Conservation (phyloP, 305 asterid genomes). For the Fraxinus greggii region DNA sequence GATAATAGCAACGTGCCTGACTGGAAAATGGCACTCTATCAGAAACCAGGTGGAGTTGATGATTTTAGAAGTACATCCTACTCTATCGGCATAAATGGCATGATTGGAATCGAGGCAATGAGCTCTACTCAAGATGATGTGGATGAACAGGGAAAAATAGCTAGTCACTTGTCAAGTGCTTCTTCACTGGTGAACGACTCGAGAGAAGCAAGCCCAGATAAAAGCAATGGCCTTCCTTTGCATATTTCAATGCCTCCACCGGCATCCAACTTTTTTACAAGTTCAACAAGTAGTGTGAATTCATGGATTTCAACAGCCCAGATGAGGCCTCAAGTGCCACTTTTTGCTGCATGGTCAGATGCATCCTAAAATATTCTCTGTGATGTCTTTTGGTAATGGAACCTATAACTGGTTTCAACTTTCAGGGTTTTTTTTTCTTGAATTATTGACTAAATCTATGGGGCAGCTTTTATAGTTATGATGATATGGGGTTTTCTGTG, state of each 20-base stretch:
- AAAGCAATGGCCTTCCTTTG: slow-evolving; percentile 34
- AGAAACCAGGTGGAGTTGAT: slow-evolving; percentile 29
- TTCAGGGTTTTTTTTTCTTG: slow-evolving; percentile 10
- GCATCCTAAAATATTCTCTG: slow-evolving; percentile 29
- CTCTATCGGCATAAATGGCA: slow-evolving; percentile 23
- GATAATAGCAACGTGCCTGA: slow-evolving; percentile 26
- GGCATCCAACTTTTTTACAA: slow-evolving; percentile 41
- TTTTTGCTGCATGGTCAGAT: slow-evolving; percentile 84
- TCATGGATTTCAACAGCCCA: slow-evolving; percentile 62
- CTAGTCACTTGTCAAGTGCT: slow-evolving; percentile 38
- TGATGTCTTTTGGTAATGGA: slow-evolving; percentile 10
- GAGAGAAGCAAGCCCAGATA: slow-evolving; percentile 44
- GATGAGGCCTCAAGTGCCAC: slow-evolving; percentile 68
- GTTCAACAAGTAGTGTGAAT: slow-evolving; percentile 28
- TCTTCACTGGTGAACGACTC: slow-evolving; percentile 41
- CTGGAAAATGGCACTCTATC: slow-evolving; percentile 57
- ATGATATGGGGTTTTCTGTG: slow-evolving; percentile 22
- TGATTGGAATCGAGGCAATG: slow-evolving; percentile 36
- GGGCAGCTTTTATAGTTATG: slow-evolving; percentile 21
- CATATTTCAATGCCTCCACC: slow-evolving; percentile 40
- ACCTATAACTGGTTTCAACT: not conserved
- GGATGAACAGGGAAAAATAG: slow-evolving; percentile 29
- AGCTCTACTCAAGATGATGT: slow-evolving; percentile 25
- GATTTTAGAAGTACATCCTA: slow-evolving; percentile 37
- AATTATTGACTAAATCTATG: slow-evolving; percentile 19